A percentile compares a stretch with the other conserved stretches of the same genome.
Conservation (phyloP, 1,284 basidiomycete genomes). For the Cutaneotrichosporon daszewskae region DNA sequence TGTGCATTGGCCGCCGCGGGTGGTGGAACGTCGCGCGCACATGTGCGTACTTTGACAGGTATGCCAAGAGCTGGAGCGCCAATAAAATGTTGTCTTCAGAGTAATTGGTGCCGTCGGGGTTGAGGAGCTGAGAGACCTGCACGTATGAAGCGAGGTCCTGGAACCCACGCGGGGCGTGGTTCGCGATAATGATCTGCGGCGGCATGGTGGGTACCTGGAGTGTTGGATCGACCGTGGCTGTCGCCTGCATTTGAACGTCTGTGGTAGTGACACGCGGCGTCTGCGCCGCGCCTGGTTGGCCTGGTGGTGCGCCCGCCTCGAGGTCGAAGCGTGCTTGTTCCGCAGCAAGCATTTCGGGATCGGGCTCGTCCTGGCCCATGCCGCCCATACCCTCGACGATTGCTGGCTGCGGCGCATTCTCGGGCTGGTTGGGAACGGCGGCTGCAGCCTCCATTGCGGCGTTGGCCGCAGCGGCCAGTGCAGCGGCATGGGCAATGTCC, state of each 20-base stretch:
- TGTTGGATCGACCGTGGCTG: too few relatives aligned
- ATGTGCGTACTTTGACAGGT: slow-evolving; percentile 96
- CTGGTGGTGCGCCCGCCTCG: slow-evolving; percentile 43
- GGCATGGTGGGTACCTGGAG: slow-evolving; percentile 15
- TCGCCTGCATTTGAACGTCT: slow-evolving; percentile 13
- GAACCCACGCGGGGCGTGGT: slow-evolving; percentile 46
- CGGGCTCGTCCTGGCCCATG: slow-evolving; percentile 30
- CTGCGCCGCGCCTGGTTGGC: slow-evolving; percentile 38
- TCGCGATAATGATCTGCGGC: slow-evolving; percentile 46
- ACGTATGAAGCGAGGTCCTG: slow-evolving; percentile 45
- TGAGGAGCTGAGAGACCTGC: slow-evolving; percentile 34
- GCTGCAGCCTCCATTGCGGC: slow-evolving; percentile 18
- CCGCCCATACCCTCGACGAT: slow-evolving; percentile 24
- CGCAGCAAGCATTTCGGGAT: slow-evolving; percentile 35
- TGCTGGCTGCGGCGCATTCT: slow-evolving; percentile 26
- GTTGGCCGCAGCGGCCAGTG: slow-evolving; percentile 31
- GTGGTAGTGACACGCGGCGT: slow-evolving; percentile 29
- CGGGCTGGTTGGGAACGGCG: slow-evolving; percentile 24
- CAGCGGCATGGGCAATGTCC: slow-evolving; percentile 35
- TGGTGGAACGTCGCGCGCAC: slow-evolving; percentile 96
- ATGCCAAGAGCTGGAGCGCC: slow-evolving; percentile 86
- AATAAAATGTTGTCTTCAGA: slow-evolving; percentile 92
- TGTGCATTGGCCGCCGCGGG: slow-evolving; percentile 54
- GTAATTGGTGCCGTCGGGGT: slow-evolving; percentile 55
- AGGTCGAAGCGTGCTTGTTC: slow-evolving; percentile 43